Evolutionary conservation across 2,329 filamentous ascomycete species (phyloP), one percentile per base, ranked within the genome.

Genomic region (Xylogone sp.): DNA sequence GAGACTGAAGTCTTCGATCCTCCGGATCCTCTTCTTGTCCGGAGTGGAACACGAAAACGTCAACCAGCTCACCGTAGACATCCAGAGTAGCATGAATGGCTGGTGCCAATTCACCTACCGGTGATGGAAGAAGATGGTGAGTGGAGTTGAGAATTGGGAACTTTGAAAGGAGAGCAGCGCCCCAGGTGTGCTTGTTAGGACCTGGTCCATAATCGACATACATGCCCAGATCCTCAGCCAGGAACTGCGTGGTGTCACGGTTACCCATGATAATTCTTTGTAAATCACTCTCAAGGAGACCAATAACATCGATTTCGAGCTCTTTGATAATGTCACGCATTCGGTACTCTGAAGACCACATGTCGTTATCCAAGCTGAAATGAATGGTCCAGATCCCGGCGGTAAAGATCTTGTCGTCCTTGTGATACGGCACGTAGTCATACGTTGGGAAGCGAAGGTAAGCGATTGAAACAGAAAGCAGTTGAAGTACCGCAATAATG

Each of bases 211-310:
- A 97, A 73, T 99, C 94, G 46, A 95, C 92, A 65, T 97, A 99
- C 94, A 99, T 99, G 61, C 94, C 94, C 10, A 99, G 80, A 59
- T 99, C 92, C 68, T 97, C 93, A 19, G 94, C 92, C 8, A 99
- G 81, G 71, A 90, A 95, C 67, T 97, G 94, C 1, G 94, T 97
- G 8, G 90, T 88, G 68, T 99, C 94, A 59, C 94, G 88, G 73
- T 97, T 99, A 64, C 94, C 94, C 94, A 97, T 99, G 75, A 99
- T 99, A 72, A 99, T 96, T 60, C 93, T 89, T 73, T 99, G 94
- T 31, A 90, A 80, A 67, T 99, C 94, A 1, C 87, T 88, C 70
- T 99, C 94, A 1, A 99, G 79, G 19, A 99, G 81, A n/a, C 94
- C 94, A 45, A 99, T 81, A 4, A 99, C 90, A 65, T 99, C 94